Percentiles rank a stretch among this genome's conserved stretches.
Conservation (phyloP, 306 rosid genomes). For the cucumber (Cucumis sativus) region DNA sequence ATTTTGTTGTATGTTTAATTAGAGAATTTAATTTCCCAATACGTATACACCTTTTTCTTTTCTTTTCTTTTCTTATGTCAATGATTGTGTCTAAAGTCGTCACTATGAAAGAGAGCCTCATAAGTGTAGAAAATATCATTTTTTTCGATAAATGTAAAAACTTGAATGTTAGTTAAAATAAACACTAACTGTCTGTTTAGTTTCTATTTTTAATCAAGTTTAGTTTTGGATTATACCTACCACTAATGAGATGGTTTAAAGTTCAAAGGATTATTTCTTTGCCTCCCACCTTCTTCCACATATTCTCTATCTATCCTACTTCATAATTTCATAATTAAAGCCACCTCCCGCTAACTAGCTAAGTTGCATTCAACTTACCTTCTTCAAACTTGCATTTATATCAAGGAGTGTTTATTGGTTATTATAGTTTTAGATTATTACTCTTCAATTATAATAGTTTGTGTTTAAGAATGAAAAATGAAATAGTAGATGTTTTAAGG, state of each 20-base stretch:
- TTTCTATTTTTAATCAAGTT: not conserved
- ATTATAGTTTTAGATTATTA: no score
- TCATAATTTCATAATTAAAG: no score
- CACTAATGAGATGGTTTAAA: not conserved
- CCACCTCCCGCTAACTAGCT: no score
- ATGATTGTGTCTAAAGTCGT: not conserved
- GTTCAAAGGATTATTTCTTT: not conserved
- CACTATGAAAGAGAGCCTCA: no score
- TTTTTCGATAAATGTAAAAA: no score
- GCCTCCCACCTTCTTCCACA: not conserved
- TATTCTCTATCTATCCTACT: not conserved
- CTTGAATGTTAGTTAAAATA: no score
- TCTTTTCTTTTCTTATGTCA: not conserved
- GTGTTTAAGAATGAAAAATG: no score
- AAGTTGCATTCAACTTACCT: no score
- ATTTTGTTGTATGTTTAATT: slow-evolving; percentile 5
- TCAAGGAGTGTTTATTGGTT: no score
- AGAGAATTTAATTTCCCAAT: not conserved
- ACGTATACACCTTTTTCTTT: not conserved
- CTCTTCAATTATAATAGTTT: no score
- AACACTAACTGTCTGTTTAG: not conserved
- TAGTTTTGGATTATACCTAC: not conserved
- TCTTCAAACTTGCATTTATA: no score
- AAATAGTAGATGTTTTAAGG: no score
- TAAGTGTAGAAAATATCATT: not conserved